A percentile compares a stretch with the other conserved stretches of the same genome.
Evolutionary conservation across 179 eudicot species (phyloP).

Genomic region (Silene noctiflora): DNA sequence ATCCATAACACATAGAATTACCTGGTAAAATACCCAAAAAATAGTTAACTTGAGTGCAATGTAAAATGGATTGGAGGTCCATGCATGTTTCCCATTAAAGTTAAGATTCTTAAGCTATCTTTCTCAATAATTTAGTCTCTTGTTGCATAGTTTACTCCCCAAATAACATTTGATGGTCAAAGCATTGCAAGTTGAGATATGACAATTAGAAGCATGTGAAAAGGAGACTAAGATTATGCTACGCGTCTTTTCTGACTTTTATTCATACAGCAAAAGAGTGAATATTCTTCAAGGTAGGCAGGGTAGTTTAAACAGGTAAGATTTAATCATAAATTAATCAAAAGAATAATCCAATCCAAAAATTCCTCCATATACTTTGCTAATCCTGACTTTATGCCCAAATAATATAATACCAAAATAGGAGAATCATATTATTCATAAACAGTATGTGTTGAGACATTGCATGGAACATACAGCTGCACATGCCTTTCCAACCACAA

Average conservation of each 20-base stretch:
- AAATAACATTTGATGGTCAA: background rate
- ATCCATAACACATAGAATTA: too few relatives aligned
- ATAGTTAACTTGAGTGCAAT: too few relatives aligned
- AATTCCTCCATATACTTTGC: conserved; percentile 20
- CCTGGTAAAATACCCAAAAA: too few relatives aligned
- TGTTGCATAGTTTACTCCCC: too few relatives aligned
- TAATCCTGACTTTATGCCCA: conserved; percentile 20
- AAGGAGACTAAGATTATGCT: background rate
- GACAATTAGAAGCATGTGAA: background rate
- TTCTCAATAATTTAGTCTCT: too few relatives aligned
- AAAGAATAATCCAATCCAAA: conserved; percentile 11
- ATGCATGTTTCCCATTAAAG: too few relatives aligned
- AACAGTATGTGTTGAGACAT: conserved; percentile 15
- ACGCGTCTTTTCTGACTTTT: background rate
- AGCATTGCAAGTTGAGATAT: background rate
- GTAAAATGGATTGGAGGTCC: too few relatives aligned
- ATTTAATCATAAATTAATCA: background rate
- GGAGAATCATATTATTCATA: background rate
- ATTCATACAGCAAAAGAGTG: conserved; percentile 17
- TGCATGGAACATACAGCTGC: conserved; percentile 26
- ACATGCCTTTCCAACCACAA: conserved; percentile 22
- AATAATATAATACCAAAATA: conserved; percentile 9
- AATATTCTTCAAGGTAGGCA: conserved; percentile 29
- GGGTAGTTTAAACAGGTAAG: conserved; percentile 24
- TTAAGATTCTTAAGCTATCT: too few relatives aligned